Base-by-base conservation (phyloP, 108 stramenopile genomes). In the Tribonema minus region DNA sequence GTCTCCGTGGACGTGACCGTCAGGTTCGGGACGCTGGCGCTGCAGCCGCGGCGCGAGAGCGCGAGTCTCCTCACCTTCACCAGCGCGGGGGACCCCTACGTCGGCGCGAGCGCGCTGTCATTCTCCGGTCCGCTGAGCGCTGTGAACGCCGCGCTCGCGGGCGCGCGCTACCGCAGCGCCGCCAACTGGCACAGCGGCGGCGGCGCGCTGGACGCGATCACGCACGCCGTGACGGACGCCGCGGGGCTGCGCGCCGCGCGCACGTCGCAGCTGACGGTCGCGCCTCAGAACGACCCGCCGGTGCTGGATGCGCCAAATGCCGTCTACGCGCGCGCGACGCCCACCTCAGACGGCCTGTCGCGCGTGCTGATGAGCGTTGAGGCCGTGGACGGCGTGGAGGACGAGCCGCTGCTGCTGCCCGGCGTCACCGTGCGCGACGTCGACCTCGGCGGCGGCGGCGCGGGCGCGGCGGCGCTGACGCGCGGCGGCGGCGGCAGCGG, bases 251-350 rank as follows among this genome's bases (percentile, higher is more conserved):
- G n/a, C n/a, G n/a, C n/a, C n/a, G n/a, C n/a, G n/a, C n/a, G n/a
- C n/a, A n/a, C n/a, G 28, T 29, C 37, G 61, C 41, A 20, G 32
- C 20, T 78, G 23, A 27, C 68, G 3, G 77, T 78, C 9, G 46
- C 61, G 2, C 77, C 77, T n/a, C 67, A 78, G 40, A 78, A 78
- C 38, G 77, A 78, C 54, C 37, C 68, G 29, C 77, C 77, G 2
- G 77, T 78, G 38, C 67, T 78, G 15, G 58, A 69, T n/a, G 20
- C 46, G 37, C 27, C 36, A 26, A 33, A 38, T 3, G 77, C 77
- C 3, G 34, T 29, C 7, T 78, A 69, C 60, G 68, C 67, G 38
- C 28, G 37, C 27, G 36, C 32, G 7, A 69, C 4, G 26, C 28
- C 27, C 15, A 78, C 65, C 0, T 64, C 64, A 3, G 77, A 78